Evolutionary conservation across 768 basidiomycete species (phyloP).

Genomic region (Suillus occidentalis): DNA sequence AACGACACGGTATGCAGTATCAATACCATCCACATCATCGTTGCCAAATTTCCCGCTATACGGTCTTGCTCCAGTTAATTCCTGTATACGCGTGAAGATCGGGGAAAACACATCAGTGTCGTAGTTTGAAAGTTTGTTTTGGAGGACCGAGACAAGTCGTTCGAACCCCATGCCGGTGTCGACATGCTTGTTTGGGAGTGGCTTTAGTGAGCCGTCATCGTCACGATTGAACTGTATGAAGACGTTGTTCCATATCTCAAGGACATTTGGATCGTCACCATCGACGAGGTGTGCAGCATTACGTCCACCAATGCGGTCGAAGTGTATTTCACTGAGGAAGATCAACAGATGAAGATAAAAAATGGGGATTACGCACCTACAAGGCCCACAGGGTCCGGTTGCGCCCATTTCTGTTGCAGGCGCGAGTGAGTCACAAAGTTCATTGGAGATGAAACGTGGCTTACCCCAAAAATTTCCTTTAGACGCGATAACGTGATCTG

Average conservation of each 20-base stretch:
- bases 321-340: conserved; percentile 85
- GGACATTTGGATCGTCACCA: conserved; percentile 92
- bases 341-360: conserved; percentile 1
- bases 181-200: conserved; percentile 90
- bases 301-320: conserved; percentile 95
- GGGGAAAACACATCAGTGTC: conserved; percentile 95
- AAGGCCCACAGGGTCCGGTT: conserved; percentile 97
- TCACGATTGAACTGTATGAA: conserved; percentile 99
- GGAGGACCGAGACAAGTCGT: conserved; percentile 90
- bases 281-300: conserved; percentile 94
- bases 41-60: conserved; percentile 91
- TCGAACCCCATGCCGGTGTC: conserved; percentile 99
- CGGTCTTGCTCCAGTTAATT: conserved; percentile 83
- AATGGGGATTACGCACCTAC: conserved; percentile 52
- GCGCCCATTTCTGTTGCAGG: conserved; percentile 88
- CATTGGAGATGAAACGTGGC: conserved; percentile 20
- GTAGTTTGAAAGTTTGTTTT: conserved; percentile 92
- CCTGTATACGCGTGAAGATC: conserved; percentile 83
- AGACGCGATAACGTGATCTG: conserved; percentile 89
- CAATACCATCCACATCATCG: conserved; percentile 94
- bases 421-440: conserved; percentile 10
- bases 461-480: conserved; percentile 99
- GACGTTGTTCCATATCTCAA: conserved; percentile 99
- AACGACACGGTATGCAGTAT: conserved; percentile 96
- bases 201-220: conserved; percentile 73